Evolutionary conservation across 768 basidiomycete species (phyloP).

Genomic region (Cubamyces sp.): DNA sequence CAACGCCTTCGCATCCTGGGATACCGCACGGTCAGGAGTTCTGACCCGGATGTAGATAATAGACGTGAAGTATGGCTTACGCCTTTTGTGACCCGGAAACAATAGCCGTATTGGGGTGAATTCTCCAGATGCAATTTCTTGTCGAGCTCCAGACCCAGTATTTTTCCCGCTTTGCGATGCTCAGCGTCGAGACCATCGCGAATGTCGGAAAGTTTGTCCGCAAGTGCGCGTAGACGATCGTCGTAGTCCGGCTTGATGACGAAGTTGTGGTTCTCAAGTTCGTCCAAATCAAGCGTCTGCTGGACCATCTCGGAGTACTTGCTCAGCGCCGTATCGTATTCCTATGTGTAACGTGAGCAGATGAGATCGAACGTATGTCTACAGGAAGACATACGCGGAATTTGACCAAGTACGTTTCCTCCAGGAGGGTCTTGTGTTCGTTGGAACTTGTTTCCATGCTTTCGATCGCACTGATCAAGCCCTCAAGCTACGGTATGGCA

Average conservation of each 20-base stretch:
- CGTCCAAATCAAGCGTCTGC: slow-evolving; percentile 88
- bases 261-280: slow-evolving; percentile 84
- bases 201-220: slow-evolving; percentile 64
- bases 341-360: slow-evolving; percentile 42
- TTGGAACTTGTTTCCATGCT: slow-evolving; percentile 48
- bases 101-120: slow-evolving; percentile 86
- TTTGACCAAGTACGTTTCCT: slow-evolving; percentile 65
- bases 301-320: slow-evolving; percentile 96
- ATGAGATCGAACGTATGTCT: background rate
- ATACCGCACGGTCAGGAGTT: background rate
- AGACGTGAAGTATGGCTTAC: slow-evolving; percentile 46
- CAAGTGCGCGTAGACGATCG: slow-evolving; percentile 66
- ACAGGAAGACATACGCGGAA: slow-evolving; percentile 52
- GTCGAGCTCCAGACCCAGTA: slow-evolving; percentile 82
- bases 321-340: slow-evolving; percentile 60
- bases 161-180: slow-evolving; percentile 68
- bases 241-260: slow-evolving; percentile 95
- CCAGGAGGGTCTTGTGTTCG: slow-evolving; percentile 58
- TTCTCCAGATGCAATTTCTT: slow-evolving; percentile 98
- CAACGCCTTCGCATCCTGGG: slow-evolving; percentile 79
- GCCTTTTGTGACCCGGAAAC: slow-evolving; percentile 89
- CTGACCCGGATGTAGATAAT: too few relatives aligned
- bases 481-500: slow-evolving; percentile 59
- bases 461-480: slow-evolving; percentile 69
- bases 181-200: slow-evolving; percentile 85